Evolutionary conservation across 139 green algal genomes (phyloP).

Genomic region (Cymbomonas tetramitiformis): DNA sequence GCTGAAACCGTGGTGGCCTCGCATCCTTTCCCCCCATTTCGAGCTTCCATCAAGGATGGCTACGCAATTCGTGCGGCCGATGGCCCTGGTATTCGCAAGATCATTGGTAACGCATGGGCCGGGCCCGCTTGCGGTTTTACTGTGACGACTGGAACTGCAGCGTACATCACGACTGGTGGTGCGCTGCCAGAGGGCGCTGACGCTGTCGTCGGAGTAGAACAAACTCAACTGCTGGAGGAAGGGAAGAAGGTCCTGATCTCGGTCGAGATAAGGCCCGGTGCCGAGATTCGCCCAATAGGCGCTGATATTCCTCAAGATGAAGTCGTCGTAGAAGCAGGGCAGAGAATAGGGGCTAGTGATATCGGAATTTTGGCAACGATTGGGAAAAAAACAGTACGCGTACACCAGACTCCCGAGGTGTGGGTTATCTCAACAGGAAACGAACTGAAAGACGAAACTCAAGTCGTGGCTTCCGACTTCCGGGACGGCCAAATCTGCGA

Average conservation of each 20-base stretch:
- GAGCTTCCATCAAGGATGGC: no score
- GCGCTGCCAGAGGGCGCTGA: constrained; percentile 29
- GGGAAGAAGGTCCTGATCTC: constrained; percentile 13
- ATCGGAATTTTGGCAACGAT: constrained; percentile 44
- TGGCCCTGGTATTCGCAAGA: no score
- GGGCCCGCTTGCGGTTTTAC: no score
- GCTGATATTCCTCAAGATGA: constrained; percentile 33
- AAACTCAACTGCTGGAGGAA: constrained; percentile 1
- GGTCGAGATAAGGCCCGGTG: constrained; percentile 16
- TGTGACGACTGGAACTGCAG: no score
- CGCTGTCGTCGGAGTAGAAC: constrained; percentile 30
- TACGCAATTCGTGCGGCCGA: no score
- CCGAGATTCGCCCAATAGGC: constrained; percentile 29
- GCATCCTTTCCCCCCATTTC: no score
- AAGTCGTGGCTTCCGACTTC: constrained; percentile 37
- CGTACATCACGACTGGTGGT: constrained; percentile 26
- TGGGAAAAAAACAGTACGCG: background rate
- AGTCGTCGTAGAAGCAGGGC: constrained; percentile 48
- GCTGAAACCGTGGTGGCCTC: no score
- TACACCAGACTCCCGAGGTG: no score
- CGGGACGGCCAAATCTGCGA: constrained; percentile 68
- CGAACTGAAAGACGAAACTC: constrained; percentile 1
- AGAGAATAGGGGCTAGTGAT: constrained; percentile 56
- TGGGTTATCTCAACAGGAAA: no score
- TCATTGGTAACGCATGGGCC: no score